A percentile compares a stretch with the other conserved stretches of the same genome.
Evolutionary conservation across 305 asterid genomes (phyloP).

Genomic region (Fraxinus dipetala): DNA sequence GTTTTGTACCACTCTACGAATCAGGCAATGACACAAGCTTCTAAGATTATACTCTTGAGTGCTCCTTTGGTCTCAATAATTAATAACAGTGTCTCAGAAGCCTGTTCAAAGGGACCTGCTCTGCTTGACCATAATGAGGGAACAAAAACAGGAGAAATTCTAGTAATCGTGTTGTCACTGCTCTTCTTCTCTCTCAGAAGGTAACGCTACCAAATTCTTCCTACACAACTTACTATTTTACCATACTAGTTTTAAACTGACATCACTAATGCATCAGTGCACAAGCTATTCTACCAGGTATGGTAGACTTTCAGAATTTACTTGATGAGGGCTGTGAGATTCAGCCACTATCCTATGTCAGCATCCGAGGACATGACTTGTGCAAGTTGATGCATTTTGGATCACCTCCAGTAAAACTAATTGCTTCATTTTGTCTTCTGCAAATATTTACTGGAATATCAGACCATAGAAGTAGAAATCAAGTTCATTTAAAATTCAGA

Average conservation of each 20-base stretch:
- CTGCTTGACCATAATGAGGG: slow-evolving; percentile 64
- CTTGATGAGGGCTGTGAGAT: slow-evolving; percentile 35
- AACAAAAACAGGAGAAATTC: slow-evolving; percentile 60
- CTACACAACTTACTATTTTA: background rate
- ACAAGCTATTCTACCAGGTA: slow-evolving; percentile 60
- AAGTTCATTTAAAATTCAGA: slow-evolving; percentile 38
- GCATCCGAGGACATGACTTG: slow-evolving; percentile 65
- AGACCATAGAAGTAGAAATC: slow-evolving; percentile 30
- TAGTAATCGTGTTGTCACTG: slow-evolving; percentile 57
- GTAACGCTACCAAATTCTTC: slow-evolving; percentile 29
- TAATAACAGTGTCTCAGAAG: slow-evolving; percentile 48
- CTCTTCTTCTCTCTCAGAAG: slow-evolving; percentile 72
- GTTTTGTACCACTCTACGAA: slow-evolving; percentile 73
- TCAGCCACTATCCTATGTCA: slow-evolving; percentile 46
- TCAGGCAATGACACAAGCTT: slow-evolving; percentile 65
- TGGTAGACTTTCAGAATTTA: slow-evolving; percentile 41
- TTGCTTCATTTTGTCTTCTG: slow-evolving; percentile 71
- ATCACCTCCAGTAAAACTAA: slow-evolving; percentile 55
- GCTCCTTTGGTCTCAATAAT: slow-evolving; percentile 49
- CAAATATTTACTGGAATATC: slow-evolving; percentile 59
- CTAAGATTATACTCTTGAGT: slow-evolving; percentile 63
- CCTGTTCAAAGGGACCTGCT: slow-evolving; percentile 74
- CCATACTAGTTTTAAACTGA: slow-evolving; percentile 21
- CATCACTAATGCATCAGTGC: slow-evolving; percentile 41
- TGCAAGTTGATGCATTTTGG: slow-evolving; percentile 92